These are phyloP conservation scores for Pseudogymnoascus sp. DNA, from an alignment of 2,329 filamentous ascomycete genomes.

Conservation along the genomic window DNA sequence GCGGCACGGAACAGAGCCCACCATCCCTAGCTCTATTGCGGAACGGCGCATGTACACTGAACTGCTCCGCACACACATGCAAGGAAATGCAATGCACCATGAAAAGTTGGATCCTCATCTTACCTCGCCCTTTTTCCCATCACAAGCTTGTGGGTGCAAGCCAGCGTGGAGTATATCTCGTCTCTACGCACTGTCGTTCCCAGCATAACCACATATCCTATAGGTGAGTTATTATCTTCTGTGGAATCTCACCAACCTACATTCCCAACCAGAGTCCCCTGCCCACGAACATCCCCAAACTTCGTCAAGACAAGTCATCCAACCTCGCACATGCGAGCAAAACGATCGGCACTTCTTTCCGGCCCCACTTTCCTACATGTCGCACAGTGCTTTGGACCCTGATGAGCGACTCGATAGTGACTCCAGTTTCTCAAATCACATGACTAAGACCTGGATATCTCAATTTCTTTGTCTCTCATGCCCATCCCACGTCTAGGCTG, in stretches of 20 bases:
- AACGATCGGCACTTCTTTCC: neutral
- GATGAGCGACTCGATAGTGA: neutral
- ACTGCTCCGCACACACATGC: neutral
- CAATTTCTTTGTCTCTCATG: neutral
- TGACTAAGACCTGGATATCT: neutral
- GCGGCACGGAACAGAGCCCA: neutral
- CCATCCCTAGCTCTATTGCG: neutral
- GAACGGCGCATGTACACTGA: neutral
- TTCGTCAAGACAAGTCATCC: neutral
- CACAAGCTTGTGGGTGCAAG: neutral
- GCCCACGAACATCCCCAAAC: neutral
- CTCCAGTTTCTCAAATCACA: neutral
- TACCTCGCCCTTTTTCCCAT: neutral
- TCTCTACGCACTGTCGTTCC: neutral
- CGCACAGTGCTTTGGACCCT: neutral
- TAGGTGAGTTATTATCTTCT: neutral
- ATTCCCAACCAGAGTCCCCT: neutral
- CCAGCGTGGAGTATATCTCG: neutral
- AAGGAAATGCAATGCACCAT: neutral
- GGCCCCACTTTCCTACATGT: conserved; percentile 2
- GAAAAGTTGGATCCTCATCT: neutral
- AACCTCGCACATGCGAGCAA: neutral
- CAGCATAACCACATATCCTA: neutral
- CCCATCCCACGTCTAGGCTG: neutral
- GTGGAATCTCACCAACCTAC: neutral